Conservation (phyloP, 345 rosid species). For the Fremontodendron californicum region DNA sequence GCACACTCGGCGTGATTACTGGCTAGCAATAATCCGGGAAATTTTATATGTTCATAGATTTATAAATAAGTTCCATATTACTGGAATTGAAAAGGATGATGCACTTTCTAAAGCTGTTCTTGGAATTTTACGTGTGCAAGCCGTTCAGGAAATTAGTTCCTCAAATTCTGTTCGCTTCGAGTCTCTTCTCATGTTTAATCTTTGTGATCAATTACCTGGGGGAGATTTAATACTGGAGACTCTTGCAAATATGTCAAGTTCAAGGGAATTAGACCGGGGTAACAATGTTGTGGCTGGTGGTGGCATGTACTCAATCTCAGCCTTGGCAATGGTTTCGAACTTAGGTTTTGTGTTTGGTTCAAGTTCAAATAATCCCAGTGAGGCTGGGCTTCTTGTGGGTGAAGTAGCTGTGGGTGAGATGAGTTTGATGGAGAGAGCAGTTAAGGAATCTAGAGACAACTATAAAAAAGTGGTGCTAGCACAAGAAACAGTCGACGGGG, state of each 20-base stretch:
- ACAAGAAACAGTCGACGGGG: conserved; percentile 85
- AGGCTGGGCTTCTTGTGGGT: conserved; percentile 62
- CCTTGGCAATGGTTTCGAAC: conserved; percentile 68
- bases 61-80: conserved; percentile 60
- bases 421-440: conserved; percentile 70
- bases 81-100: conserved; percentile 60
- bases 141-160: conserved; percentile 64
- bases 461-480: conserved; percentile 74
- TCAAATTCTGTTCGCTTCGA: conserved; percentile 34
- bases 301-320: conserved; percentile 68
- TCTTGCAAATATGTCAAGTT: conserved; percentile 65
- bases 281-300: conserved; percentile 38
- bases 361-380: conserved; percentile 43
- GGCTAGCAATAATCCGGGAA: conserved; percentile 81
- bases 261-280: conserved; percentile 46
- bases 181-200: conserved; percentile 78
- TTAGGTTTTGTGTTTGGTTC: conserved; percentile 71
- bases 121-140: conserved; percentile 78
- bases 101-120: conserved; percentile 85
- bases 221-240: conserved; percentile 92
- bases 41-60: conserved; percentile 69
- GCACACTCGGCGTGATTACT: conserved; percentile 87
- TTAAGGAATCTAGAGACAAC: conserved; percentile 75
- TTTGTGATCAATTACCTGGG: conserved; percentile 94
- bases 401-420: conserved; percentile 87